Evolutionary conservation across 495 filamentous ascomycete genomes (phyloP).

Genomic region (Hapsidospora chrysogenum): DNA sequence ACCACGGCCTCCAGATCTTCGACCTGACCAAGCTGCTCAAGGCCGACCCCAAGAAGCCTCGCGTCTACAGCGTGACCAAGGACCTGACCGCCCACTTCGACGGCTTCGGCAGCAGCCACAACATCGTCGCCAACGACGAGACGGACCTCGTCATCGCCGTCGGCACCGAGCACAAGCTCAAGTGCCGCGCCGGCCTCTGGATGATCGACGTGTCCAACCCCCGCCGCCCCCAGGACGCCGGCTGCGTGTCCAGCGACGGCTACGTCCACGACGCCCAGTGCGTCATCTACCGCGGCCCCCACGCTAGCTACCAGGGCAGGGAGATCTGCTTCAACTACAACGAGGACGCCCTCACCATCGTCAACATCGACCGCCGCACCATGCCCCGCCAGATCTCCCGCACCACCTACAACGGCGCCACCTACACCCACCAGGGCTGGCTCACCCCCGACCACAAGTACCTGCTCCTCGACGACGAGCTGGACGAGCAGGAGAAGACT

Average conservation of each 20-base stretch:
- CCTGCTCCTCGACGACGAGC: slow-evolving; percentile 44
- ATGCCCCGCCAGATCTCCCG: slow-evolving; percentile 32
- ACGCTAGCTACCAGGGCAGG: slow-evolving; percentile 30
- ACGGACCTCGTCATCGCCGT: slow-evolving; percentile 34
- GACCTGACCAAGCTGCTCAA: slow-evolving; percentile 22
- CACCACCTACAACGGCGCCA: slow-evolving; percentile 36
- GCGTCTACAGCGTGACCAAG: not conserved
- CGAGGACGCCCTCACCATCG: slow-evolving; percentile 30
- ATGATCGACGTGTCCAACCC: slow-evolving; percentile 36
- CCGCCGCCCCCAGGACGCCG: slow-evolving; percentile 29
- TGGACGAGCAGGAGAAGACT: slow-evolving; percentile 32
- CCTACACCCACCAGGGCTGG: slow-evolving; percentile 48
- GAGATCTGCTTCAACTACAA: slow-evolving; percentile 48
- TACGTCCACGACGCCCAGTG: slow-evolving; percentile 49
- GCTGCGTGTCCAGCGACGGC: slow-evolving; percentile 35
- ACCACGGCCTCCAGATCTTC: slow-evolving; percentile 34
- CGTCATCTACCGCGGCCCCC: slow-evolving; percentile 38
- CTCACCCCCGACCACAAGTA: slow-evolving; percentile 35
- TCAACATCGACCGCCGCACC: slow-evolving; percentile 40
- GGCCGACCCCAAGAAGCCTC: not conserved
- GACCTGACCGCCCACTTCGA: slow-evolving; percentile 23
- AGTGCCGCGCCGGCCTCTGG: slow-evolving; percentile 34
- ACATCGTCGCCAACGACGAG: slow-evolving; percentile 35
- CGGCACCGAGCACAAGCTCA: slow-evolving; percentile 22
- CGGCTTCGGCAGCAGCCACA: slow-evolving; percentile 32